Base-by-base conservation (phyloP, 805 yeast species). In the Wickerhamia fluorescens region DNA sequence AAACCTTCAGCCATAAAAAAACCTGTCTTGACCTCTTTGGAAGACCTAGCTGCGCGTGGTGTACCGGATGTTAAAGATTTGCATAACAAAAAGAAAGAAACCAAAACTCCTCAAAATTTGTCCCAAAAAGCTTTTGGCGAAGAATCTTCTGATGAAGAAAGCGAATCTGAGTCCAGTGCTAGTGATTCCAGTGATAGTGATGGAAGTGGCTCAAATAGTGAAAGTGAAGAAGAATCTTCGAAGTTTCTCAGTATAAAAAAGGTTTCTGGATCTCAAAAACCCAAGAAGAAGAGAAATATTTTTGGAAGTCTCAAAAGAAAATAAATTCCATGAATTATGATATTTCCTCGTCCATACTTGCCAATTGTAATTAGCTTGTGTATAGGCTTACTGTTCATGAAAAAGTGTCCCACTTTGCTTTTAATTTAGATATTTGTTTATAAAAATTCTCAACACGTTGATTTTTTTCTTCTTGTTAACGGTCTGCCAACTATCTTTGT, bases 11-110 rank as follows among this genome's bases (percentile, higher is more conserved):
- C n/a, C n/a, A n/a, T n/a, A n/a, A n/a, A n/a, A n/a, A n/a, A n/a
- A n/a, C n/a, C n/a, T n/a, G n/a, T n/a, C n/a, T n/a, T n/a, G n/a
- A 41, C 51, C 11, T 71, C 82, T 1, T 51, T 79, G 18, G 68
- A 73, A 3, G 81, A 78, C 35, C 55, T 79, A 34, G 76, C 68
- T 4, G 62, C 68, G n/a, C 61, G 78, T 29, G 86, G 84, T 4
- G 66, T 78, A 8, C 87, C 87, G 2, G 82, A 73, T 13, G 84
- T 78, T 0, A 68, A 64, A 31, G 83, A 76, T 25, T 58, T 59
- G 7, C 20, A 7, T 10, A 18, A 7, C 10, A 14, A 25, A n/a
- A 19, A 27, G 12, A 11, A 23, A 24, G 29, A 28, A 25, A n/a
- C 23, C 25, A 4, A 16, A 8, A n/a, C 20, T n/a, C 24, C 17